Percentiles rank a stretch among this genome's conserved stretches.
Conservation (phyloP, 169 alveolate genomes). For the Neospora caninum region DNA sequence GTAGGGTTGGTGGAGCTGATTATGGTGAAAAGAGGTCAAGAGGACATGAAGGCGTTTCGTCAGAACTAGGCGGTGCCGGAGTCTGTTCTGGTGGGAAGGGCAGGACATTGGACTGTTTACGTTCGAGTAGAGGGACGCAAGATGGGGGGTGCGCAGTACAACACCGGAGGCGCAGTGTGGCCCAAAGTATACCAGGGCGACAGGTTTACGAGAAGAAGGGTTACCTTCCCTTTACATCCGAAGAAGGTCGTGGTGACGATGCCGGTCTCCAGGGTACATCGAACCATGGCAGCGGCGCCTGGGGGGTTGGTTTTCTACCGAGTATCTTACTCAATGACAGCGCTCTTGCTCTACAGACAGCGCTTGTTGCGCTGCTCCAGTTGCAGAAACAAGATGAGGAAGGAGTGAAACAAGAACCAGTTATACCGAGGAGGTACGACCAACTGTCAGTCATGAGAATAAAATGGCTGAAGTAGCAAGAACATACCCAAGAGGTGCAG, state of each 20-base stretch:
- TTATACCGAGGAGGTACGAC: slow-evolving; percentile 36
- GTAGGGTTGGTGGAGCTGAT: background rate
- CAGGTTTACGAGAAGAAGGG: background rate
- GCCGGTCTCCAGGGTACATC: background rate
- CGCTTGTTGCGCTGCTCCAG: slow-evolving; percentile 43
- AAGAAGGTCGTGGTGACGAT: background rate
- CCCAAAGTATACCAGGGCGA: background rate
- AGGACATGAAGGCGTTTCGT: background rate
- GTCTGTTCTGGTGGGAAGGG: background rate
- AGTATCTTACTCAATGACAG: background rate
- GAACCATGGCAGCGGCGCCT: background rate
- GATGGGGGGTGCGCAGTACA: background rate
- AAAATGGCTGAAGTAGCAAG: background rate
- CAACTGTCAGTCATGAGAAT: background rate
- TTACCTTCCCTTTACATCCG: no score
- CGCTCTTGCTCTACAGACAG: slow-evolving; percentile 44
- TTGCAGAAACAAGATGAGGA: slow-evolving; percentile 39
- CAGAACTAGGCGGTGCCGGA: background rate
- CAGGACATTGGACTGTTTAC: background rate
- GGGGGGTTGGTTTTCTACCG: slow-evolving; percentile 10
- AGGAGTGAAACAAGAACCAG: slow-evolving; percentile 45
- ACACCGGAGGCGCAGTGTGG: background rate
- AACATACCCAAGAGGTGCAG: background rate
- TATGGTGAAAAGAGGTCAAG: background rate
- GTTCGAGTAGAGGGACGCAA: background rate